A percentile compares a stretch with the other conserved stretches of the same genome.
Evolutionary conservation across 2,329 filamentous ascomycete genomes (phyloP).

Genomic region (Penicillium brasilianum): DNA sequence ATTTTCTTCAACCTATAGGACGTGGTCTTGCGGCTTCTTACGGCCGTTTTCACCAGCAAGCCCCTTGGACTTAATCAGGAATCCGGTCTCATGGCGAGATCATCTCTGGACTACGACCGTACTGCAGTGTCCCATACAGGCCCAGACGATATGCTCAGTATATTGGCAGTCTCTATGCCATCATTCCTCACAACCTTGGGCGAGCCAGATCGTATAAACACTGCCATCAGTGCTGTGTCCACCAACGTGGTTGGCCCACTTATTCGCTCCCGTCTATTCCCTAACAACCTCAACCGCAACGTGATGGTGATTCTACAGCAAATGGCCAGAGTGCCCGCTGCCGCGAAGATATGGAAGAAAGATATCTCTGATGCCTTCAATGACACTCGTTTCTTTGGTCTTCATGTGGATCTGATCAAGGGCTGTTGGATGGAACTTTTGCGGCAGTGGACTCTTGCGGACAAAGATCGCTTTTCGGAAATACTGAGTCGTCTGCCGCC

Average conservation of each 20-base stretch:
- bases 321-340: slow-evolving; percentile 75
- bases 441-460: slow-evolving; percentile 79
- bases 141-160: slow-evolving; percentile 76
- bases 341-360: slow-evolving; percentile 90
- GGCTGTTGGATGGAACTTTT: slow-evolving; percentile 82
- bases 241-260: slow-evolving; percentile 80
- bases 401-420: slow-evolving; percentile 67
- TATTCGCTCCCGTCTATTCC: slow-evolving; percentile 83
- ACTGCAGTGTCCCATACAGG: slow-evolving; percentile 50
- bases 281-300: slow-evolving; percentile 76
- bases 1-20: slow-evolving; percentile 62
- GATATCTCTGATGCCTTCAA: slow-evolving; percentile 92
- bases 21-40: slow-evolving; percentile 82
- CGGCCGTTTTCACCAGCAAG: slow-evolving; percentile 91
- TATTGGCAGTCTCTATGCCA: slow-evolving; percentile 78
- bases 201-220: slow-evolving; percentile 80
- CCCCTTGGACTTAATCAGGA: slow-evolving; percentile 74
- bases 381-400: slow-evolving; percentile 82
- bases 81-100: slow-evolving; percentile 46
- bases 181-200: slow-evolving; percentile 81
- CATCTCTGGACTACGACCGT: slow-evolving; percentile 48
- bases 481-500: slow-evolving; percentile 77
- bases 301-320: slow-evolving; percentile 76
- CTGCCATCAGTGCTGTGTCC: slow-evolving; percentile 79
- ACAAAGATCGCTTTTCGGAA: slow-evolving; percentile 88